Evolutionary conservation across 257 asterid species (phyloP), one percentile per base, ranked within the genome.

Genomic region (Plantago ovata): DNA sequence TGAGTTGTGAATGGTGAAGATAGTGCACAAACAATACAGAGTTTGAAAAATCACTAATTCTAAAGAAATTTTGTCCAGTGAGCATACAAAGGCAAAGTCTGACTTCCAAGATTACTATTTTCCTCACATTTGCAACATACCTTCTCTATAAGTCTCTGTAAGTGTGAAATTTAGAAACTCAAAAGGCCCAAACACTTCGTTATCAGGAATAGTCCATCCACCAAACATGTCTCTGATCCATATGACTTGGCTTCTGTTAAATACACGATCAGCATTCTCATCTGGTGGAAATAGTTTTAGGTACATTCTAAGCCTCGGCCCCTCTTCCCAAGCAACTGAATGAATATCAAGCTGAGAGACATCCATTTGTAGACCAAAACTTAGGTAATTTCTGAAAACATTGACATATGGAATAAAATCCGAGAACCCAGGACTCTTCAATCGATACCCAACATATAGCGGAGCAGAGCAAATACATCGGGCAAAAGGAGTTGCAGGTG

Each of bases 81-180:
- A 28, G n/a, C 36, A 28, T 0, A 28, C 36, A 28, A 6, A 28
- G n/a, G n/a, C n/a, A n/a, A n/a, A n/a, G n/a, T n/a, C n/a, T n/a
- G n/a, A n/a, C n/a, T n/a, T n/a, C n/a, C n/a, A n/a, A n/a, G n/a
- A n/a, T n/a, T n/a, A n/a, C n/a, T n/a, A n/a, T n/a, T n/a, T n/a
- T n/a, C n/a, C n/a, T n/a, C n/a, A n/a, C n/a, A n/a, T n/a, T n/a
- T n/a, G n/a, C 22, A 50, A 76, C 86, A 3, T 66, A 89, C 99
- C 89, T 15, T 70, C 61, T 56, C 46, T 56, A 58, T 93, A 93
- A 53, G 81, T 83, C 10, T 72, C 87, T 39, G 78, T 61, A 19
- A 93, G 90, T 9, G 95, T 89, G 86, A 93, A 81, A 62, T 86
- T 85, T 24, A 93, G 82, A 69, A 89, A 85, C 62, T 93, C 99